These are phyloP conservation scores for Rhizophora apiculata DNA, from an alignment of 345 rosid genomes.

Conservation along the genomic window DNA sequence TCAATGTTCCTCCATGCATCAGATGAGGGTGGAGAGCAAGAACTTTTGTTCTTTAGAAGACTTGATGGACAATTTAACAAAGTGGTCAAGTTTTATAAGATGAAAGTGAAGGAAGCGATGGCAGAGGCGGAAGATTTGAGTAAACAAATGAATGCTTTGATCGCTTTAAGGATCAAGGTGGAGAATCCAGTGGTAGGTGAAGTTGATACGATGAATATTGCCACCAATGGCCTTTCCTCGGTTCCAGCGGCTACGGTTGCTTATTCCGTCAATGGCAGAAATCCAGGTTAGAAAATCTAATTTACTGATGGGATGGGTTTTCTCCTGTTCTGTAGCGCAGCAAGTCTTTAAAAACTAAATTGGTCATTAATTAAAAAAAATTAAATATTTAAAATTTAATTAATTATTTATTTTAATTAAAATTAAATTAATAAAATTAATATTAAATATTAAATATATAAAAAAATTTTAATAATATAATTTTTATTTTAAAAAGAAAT, in stretches of 20 bases:
- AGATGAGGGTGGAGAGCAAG: conserved; percentile 57
- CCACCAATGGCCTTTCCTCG: conserved; percentile 12
- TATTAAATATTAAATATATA: no score
- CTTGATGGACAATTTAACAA: conserved; percentile 76
- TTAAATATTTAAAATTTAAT: no score
- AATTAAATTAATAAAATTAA: no score
- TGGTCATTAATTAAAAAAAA: no score
- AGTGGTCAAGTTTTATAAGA: conserved; percentile 48
- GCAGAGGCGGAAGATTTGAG: conserved; percentile 68
- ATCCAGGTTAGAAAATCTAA: conserved; percentile 21
- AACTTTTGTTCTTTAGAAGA: conserved; percentile 49
- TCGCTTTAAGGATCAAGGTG: conserved; percentile 65
- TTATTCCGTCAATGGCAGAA: conserved; percentile 25
- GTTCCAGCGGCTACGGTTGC: conserved; percentile 15
- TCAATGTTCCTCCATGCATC: conserved; percentile 50
- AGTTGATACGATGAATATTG: conserved; percentile 17
- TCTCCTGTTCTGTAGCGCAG: neutral
- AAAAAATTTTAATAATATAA: no score
- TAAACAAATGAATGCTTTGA: conserved; percentile 70
- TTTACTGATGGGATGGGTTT: neutral
- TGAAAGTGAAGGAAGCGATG: conserved; percentile 46
- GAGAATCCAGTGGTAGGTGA: conserved; percentile 40
- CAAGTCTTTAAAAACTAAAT: no score
- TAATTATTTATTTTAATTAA: no score
- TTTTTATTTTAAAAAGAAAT: no score